Evolutionary conservation across 2,329 filamentous ascomycete genomes (phyloP), one percentile per base, ranked within the genome.

Genomic region (Pyrenophora tritici-repentis): DNA sequence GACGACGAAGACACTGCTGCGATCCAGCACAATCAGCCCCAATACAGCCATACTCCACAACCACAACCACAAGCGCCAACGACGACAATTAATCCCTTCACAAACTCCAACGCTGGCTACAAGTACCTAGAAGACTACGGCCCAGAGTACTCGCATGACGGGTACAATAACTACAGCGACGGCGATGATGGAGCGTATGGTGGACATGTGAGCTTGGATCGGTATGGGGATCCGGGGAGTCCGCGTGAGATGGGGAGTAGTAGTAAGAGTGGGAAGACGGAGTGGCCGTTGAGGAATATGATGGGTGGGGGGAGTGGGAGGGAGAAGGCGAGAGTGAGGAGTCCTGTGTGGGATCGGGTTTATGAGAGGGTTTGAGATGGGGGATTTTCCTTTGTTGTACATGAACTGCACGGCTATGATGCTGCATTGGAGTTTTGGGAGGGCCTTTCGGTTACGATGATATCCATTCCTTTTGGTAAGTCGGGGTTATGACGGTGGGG

Each of bases 101-200:
- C 44, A 9, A 64, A 29, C 26, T 12, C 9, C 3, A 12, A 7
- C 7, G 6, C 63, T 32, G 59, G 63, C 6, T 56, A 66, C 33
- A 44, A 47, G 2, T 72, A 72, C 37, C 53, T 66, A 13, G 70
- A 73, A 32, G 66, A 71, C 47, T 71, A 70, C 26, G 66, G 66
- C 3, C 65, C 69, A 2, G 69, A 71, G 35, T 72, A 63, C 35
- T 48, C 40, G 8, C 31, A 48, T n/a, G 24, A 43, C 8, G 39
- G 45, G 29, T 42, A 38, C 10, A 24, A 42, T 10, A 50, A 52
- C 1, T 54, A 62, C 20, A 51, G 56, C 7, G 66, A 67, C 22
- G 55, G 61, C 2, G 59, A 67, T n/a, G 63, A 68, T 16, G 67
- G 66, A 0, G 18, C 67, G 16, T 71, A 69, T 37, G 69, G 69